Conservation (phyloP, 352 stramenopile genomes). For the Globisporangium cederbergense region DNA sequence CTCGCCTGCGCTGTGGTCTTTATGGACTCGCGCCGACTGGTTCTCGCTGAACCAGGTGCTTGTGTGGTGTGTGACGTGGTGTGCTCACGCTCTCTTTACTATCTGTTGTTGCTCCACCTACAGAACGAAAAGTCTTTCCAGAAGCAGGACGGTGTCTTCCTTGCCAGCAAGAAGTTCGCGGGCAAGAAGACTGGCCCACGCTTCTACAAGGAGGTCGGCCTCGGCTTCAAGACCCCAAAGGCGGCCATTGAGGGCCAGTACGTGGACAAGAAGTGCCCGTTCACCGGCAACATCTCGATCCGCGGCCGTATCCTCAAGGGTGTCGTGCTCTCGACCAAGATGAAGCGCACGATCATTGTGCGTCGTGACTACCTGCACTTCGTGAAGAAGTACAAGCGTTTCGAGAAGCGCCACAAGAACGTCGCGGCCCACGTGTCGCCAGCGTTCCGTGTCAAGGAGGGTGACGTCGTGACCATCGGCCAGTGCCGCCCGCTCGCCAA, state of each 20-base stretch:
- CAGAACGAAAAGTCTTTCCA: constrained; percentile 99
- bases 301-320: constrained; percentile 98
- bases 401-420: constrained; percentile 99
- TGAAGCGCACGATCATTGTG: constrained; percentile 99
- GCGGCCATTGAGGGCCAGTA: constrained; percentile 93
- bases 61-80: background rate
- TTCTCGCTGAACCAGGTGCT: background rate
- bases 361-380: constrained; percentile 99
- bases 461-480: constrained; percentile 99
- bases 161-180: constrained; percentile 95
- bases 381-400: constrained; percentile 99
- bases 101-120: constrained; percentile 8
- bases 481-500: constrained; percentile 99
- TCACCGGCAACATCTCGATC: constrained; percentile 99
- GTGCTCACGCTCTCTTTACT: constrained; percentile 13
- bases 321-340: constrained; percentile 99
- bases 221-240: constrained; percentile 99
- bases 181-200: constrained; percentile 94
- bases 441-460: constrained; percentile 97
- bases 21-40: background rate
- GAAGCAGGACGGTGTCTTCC: constrained; percentile 98
- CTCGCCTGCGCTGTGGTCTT: background rate
- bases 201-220: constrained; percentile 96
- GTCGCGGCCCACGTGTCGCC: constrained; percentile 97
- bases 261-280: constrained; percentile 99